These are phyloP conservation scores for Stagonosporopsis tanaceti DNA, from an alignment of 2,329 filamentous ascomycete genomes.

Conservation along the genomic window DNA sequence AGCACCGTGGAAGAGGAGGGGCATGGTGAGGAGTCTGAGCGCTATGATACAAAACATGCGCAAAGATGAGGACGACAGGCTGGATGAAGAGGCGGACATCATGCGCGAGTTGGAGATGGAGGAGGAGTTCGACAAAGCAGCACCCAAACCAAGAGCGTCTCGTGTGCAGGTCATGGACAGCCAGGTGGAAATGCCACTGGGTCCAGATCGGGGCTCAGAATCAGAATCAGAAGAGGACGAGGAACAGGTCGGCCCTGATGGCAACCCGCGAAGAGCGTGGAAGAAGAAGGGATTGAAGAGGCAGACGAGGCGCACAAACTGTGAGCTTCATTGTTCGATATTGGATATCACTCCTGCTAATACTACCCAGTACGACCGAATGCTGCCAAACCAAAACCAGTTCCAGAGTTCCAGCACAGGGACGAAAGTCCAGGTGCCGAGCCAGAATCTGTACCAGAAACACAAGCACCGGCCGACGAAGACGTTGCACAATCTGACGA, in stretches of 20 bases:
- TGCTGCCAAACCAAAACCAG: slow-evolving; percentile 54
- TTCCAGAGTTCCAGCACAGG: slow-evolving; percentile 32
- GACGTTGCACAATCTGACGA: slow-evolving; percentile 49
- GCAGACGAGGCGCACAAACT: slow-evolving; percentile 74
- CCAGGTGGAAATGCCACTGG: slow-evolving; percentile 55
- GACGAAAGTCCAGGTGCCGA: slow-evolving; percentile 44
- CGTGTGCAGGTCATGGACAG: slow-evolving; percentile 54
- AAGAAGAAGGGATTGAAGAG: slow-evolving; percentile 88
- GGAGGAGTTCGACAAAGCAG: slow-evolving; percentile 36
- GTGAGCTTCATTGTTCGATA: slow-evolving; percentile 28
- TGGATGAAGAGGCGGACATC: slow-evolving; percentile 78
- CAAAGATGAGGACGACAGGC: slow-evolving; percentile 59
- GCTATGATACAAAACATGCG: slow-evolving; percentile 75
- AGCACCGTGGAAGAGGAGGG: slow-evolving; percentile 54
- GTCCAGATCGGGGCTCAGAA: slow-evolving; percentile 52
- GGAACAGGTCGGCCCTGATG: slow-evolving; percentile 59
- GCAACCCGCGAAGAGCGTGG: slow-evolving; percentile 68
- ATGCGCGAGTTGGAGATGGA: slow-evolving; percentile 73
- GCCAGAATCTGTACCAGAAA: slow-evolving; percentile 51
- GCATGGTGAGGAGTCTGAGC: slow-evolving; percentile 73
- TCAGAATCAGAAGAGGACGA: slow-evolving; percentile 63
- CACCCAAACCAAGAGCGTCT: slow-evolving; percentile 37
- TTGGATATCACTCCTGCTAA: slow-evolving; percentile 28
- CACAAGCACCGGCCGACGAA: slow-evolving; percentile 38
- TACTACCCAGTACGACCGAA: slow-evolving; percentile 49